Conservation (phyloP, 129 eudicot genomes). For the Mikania micrantha region DNA sequence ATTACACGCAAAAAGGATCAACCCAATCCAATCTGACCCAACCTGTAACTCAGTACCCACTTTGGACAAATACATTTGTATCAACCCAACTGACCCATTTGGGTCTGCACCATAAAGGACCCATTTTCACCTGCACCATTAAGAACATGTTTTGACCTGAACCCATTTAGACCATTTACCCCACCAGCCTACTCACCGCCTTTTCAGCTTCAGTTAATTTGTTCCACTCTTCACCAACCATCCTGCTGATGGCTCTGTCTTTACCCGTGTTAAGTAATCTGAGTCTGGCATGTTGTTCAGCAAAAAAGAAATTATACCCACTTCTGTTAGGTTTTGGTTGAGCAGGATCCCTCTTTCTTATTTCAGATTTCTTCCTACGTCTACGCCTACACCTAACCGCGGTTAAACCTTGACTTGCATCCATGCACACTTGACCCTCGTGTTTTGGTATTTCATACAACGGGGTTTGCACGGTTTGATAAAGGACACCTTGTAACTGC, state of each 20-base stretch:
- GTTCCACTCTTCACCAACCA: constrained; percentile 91
- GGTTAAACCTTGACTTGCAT: constrained; percentile 27
- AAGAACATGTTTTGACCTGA: too few species aligned
- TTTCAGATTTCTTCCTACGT: constrained; percentile 88
- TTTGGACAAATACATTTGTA: background rate
- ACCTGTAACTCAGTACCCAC: background rate
- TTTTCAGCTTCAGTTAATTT: constrained; percentile 56
- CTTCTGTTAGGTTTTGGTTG: constrained; percentile 95
- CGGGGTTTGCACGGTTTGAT: constrained; percentile 41
- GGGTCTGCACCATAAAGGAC: background rate
- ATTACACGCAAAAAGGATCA: background rate
- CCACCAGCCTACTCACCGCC: constrained; percentile 34
- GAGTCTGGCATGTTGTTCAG: constrained; percentile 84
- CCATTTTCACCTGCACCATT: too few species aligned
- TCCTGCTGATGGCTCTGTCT: constrained; percentile 80
- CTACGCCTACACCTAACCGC: constrained; percentile 43
- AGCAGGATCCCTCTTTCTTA: constrained; percentile 75
- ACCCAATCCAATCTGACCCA: background rate
- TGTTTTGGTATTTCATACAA: constrained; percentile 24
- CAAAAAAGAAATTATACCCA: constrained; percentile 92
- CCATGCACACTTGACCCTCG: constrained; percentile 10
- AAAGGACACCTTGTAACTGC: constrained; percentile 77
- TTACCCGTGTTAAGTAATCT: constrained; percentile 68
- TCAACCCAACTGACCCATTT: constrained; percentile 2
- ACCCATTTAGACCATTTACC: background rate